Base-by-base conservation (phyloP, 2,329 filamentous ascomycete genomes). In the Aspergillus sp. region DNA sequence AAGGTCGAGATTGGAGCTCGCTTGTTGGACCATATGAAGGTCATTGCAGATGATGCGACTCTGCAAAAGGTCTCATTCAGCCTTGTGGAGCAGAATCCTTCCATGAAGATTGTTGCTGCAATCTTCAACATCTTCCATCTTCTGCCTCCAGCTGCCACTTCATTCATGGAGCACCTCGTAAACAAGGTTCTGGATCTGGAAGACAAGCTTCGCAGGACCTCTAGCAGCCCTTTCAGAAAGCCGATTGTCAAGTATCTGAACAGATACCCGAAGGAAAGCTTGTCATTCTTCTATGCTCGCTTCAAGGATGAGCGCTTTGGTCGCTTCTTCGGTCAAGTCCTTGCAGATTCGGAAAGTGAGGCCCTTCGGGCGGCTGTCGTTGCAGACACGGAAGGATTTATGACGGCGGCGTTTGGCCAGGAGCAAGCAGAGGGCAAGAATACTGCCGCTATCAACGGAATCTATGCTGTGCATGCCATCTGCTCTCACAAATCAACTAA, bases 101-200 rank as follows among this genome's bases (percentile, higher is more conserved):
- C 92, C 68, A 97, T 99, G 90, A 96, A 95, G 79, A 91, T 98
- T 51, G 92, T 98, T 43, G 91, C 93, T 3, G 92, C 94, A 0
- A 96, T 98, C 57, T 90, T 99, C 75, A 95, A 97, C 72, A 94
- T 99, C 60, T 99, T 99, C 76, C 93, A 98, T 74, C 84, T 99
- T n/a, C 83, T 99, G 4, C 95, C 96, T 0, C 85, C 92, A 0
- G 92, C 92, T 9, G 96, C 96, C 1, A 91, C 93, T 63, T 88
- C 89, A 17, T 99, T 99, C 75, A 93, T 98, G 77, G 92, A 93
- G 63, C 87, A 91, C 31, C 85, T 99, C 48, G 92, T 98, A 53
- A 91, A 96, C 67, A 91, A 91, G 55, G 92, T 96, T n/a, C 82
- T 99, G 59, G 90, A 93, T 47, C 83, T 99, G 0, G 95, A 99